phyloP scores from a whole-genome alignment of 192 early-diverging fungal species.

The Spizellomyces sp. region DNA sequence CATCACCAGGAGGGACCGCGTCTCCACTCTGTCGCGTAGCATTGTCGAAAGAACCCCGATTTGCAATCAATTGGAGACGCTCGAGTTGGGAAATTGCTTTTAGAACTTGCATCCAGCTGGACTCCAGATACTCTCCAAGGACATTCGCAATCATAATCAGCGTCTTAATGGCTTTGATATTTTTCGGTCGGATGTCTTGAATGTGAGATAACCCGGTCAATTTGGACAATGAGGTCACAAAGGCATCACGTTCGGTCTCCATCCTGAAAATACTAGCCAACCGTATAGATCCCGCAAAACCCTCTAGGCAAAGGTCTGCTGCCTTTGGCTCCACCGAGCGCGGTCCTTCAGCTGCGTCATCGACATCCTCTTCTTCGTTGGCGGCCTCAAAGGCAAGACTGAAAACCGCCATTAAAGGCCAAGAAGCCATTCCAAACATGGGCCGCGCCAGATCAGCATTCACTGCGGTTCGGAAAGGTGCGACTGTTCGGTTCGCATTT shows the following conservation, averaged over 20 bases:
- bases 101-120: slow-evolving; percentile 81
- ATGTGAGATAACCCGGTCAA: slow-evolving; percentile 85
- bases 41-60: slow-evolving; percentile 19
- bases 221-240: slow-evolving; percentile 87
- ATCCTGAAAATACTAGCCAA: slow-evolving; percentile 83
- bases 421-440: slow-evolving; percentile 59
- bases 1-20: neutral
- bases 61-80: slow-evolving; percentile 76
- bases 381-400: slow-evolving; percentile 55
- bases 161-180: slow-evolving; percentile 87
- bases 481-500: slow-evolving; percentile 18
- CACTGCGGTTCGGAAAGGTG: slow-evolving; percentile 46
- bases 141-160: slow-evolving; percentile 74
- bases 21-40: slow-evolving; percentile 1
- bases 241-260: slow-evolving; percentile 87
- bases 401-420: slow-evolving; percentile 61
- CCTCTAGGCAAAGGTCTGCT: slow-evolving; percentile 71
- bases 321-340: slow-evolving; percentile 41
- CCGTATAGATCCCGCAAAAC: slow-evolving; percentile 79
- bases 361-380: slow-evolving; percentile 36
- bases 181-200: slow-evolving; percentile 85
- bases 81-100: slow-evolving; percentile 86
- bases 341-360: neutral
- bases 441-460: slow-evolving; percentile 50
- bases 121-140: slow-evolving; percentile 55